Evolutionary conservation across 2,329 filamentous ascomycete genomes (phyloP), one percentile per base, ranked within the genome.

Genomic region (Pseudogymnoascus sp.): DNA sequence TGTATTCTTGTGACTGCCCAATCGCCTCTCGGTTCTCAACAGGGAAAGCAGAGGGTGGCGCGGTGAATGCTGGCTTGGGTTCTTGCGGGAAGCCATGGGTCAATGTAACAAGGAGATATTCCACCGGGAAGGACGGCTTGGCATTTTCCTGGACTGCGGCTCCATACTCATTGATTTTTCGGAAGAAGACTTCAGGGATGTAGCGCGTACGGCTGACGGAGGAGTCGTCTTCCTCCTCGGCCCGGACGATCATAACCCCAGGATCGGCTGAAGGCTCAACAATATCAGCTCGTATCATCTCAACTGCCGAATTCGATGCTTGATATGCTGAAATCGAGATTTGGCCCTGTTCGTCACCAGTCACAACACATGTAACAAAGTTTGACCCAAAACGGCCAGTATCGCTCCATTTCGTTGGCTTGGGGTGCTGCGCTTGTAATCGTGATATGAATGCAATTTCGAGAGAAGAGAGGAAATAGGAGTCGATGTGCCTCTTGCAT

Each of bases 181-280:
- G 86, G 78, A 95, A 99, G 77, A 97, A 99, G 4, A 99, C 93
- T 72, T 99, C 94, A 0, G 94, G 94, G 21, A 99, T 96, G 73
- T 99, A 99, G 70, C 92, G 84, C 23, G 88, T 87, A 63, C 85
- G 86, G 73, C 83, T 88, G 60, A 76, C 79, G 63, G 78, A 85
- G 68, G 79, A 85, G 67, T 92, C 88, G 61, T 92, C 89, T 69
- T 97, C 92, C 64, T 93, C 90, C 73, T 97, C 93, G 23, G 90
- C 89, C 66, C 92, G 91, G 4, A 99, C 94, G 53, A 99, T 84
- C 93, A 99, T 97, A 61, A 93, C 87, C 5, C 84, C 87, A 1
- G 94, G 94, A 67, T 97, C 93, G 31, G 92, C 92, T 7, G 92
- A 97, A 6, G 94, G 91, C 74, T 99, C 94, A 65, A 99, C 85